Evolutionary conservation across 768 basidiomycete genomes (phyloP).

Genomic region (Rhodotorula graminis): DNA sequence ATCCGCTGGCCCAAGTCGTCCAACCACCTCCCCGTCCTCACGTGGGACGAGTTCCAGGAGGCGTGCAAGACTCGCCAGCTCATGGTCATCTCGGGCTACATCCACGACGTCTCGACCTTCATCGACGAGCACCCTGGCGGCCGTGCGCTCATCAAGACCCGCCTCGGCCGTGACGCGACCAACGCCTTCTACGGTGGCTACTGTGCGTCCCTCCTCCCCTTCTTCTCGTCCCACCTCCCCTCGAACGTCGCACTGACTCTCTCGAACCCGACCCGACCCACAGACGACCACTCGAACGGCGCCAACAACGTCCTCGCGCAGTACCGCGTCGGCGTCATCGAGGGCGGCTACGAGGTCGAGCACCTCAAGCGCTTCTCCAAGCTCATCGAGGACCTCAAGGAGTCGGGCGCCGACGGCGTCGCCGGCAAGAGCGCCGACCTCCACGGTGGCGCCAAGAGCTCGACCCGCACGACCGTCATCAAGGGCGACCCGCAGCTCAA

Average conservation of each 20-base stretch:
- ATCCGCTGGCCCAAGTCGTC: slow-evolving; percentile 51
- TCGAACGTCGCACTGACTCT: no score
- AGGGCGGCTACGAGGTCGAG: slow-evolving; percentile 59
- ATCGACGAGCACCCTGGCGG: slow-evolving; percentile 77
- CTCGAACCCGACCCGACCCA: slow-evolving; percentile 47
- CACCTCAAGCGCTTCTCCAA: slow-evolving; percentile 36
- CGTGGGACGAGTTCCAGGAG: slow-evolving; percentile 72
- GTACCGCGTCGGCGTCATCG: slow-evolving; percentile 68
- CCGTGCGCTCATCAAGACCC: slow-evolving; percentile 55
- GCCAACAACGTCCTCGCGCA: slow-evolving; percentile 75
- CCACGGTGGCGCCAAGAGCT: not conserved
- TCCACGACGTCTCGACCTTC: slow-evolving; percentile 75
- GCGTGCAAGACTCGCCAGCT: slow-evolving; percentile 63
- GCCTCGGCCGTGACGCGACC: slow-evolving; percentile 65
- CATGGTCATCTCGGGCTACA: slow-evolving; percentile 74
- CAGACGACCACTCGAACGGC: slow-evolving; percentile 69
- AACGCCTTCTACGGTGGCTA: slow-evolving; percentile 75
- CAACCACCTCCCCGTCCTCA: slow-evolving; percentile 65
- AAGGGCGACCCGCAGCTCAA: slow-evolving; percentile 28
- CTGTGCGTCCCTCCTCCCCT: not conserved
- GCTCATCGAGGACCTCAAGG: slow-evolving; percentile 23
- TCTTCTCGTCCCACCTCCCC: not conserved
- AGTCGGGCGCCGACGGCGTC: slow-evolving; percentile 26
- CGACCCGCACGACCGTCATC: slow-evolving; percentile 13
- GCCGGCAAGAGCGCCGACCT: slow-evolving; percentile 34